These are phyloP conservation scores for Colletotrichum falcatum DNA, from an alignment of 2,329 filamentous ascomycete genomes.

Conservation along the genomic window DNA sequence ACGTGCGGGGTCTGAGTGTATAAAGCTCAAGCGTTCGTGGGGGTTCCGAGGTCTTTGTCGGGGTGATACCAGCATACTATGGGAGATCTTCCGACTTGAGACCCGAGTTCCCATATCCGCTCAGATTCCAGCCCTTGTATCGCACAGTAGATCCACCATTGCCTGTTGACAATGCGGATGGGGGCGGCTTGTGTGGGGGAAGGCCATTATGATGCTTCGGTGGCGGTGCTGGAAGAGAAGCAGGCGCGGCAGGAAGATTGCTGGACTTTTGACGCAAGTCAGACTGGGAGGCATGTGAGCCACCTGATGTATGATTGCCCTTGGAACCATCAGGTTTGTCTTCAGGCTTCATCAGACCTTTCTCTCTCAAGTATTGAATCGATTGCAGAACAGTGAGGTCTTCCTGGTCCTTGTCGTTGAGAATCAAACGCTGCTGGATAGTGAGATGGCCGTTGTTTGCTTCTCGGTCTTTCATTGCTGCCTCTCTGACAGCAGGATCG, in stretches of 20 bases:
- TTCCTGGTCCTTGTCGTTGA: constrained; percentile 77
- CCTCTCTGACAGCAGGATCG: constrained; percentile 72
- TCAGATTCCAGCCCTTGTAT: constrained; percentile 55
- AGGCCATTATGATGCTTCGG: constrained; percentile 47
- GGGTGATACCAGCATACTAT: constrained; percentile 40
- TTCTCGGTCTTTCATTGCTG: constrained; percentile 72
- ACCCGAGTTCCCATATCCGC: constrained; percentile 55
- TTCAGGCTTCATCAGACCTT: constrained; percentile 61
- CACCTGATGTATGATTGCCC: constrained; percentile 11
- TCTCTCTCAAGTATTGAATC: constrained; percentile 73
- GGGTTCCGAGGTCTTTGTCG: not conserved
- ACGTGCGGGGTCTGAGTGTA: not conserved
- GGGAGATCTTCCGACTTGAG: constrained; percentile 50
- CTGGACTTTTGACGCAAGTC: constrained; percentile 28
- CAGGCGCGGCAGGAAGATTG: constrained; percentile 53
- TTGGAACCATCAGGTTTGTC: constrained; percentile 44
- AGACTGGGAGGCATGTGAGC: constrained; percentile 12
- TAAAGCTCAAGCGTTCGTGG: not conserved
- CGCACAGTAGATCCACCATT: constrained; percentile 44
- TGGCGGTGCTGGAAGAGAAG: constrained; percentile 52
- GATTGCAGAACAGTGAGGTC: constrained; percentile 74
- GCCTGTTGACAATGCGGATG: constrained; percentile 45
- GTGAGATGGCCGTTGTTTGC: constrained; percentile 75
- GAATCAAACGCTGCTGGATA: constrained; percentile 72
- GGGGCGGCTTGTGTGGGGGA: constrained; percentile 50